phyloP scores from a whole-genome alignment of 768 basidiomycete species.

The Leccinum sublutescens region DNA sequence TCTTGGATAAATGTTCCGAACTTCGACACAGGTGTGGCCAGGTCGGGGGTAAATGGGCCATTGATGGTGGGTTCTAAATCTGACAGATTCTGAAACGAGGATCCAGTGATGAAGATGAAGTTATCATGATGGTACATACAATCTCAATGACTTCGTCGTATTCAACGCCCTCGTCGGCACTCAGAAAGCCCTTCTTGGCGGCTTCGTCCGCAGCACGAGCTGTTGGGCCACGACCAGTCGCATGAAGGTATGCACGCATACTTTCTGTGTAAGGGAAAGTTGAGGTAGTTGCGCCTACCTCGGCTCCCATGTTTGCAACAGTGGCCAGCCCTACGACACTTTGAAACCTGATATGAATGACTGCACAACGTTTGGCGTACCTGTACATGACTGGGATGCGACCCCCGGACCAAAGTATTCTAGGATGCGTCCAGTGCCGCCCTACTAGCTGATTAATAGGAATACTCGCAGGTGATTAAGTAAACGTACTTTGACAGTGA shows the following conservation, averaged over 20 bases:
- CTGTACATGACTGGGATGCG: slow-evolving; percentile 86
- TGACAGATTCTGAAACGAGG: slow-evolving; percentile 66
- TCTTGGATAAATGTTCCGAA: slow-evolving; percentile 78
- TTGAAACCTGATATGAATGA: background rate
- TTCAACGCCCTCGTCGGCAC: slow-evolving; percentile 82
- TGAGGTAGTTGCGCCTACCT: slow-evolving; percentile 99
- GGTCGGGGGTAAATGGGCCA: slow-evolving; percentile 96
- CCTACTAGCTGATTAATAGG: slow-evolving; percentile 44
- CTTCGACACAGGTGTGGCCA: slow-evolving; percentile 89
- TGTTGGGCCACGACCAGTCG: slow-evolving; percentile 85
- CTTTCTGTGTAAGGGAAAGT: slow-evolving; percentile 92
- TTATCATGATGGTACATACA: slow-evolving; percentile 43
- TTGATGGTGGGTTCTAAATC: slow-evolving; percentile 91
- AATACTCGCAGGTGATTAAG: background rate
- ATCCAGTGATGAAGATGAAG: background rate
- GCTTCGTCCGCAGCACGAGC: slow-evolving; percentile 86
- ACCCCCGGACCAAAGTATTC: slow-evolving; percentile 98
- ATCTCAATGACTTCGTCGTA: slow-evolving; percentile 96
- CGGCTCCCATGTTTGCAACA: slow-evolving; percentile 98
- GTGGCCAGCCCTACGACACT: slow-evolving; percentile 73
- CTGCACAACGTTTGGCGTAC: slow-evolving; percentile 35
- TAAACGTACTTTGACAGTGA: slow-evolving; percentile 80
- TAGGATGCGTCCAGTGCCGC: slow-evolving; percentile 92
- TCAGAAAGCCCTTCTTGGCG: slow-evolving; percentile 71
- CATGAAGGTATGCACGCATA: slow-evolving; percentile 88